Evolutionary conservation across 768 basidiomycete species (phyloP).

Genomic region (Lenzites betulinus): DNA sequence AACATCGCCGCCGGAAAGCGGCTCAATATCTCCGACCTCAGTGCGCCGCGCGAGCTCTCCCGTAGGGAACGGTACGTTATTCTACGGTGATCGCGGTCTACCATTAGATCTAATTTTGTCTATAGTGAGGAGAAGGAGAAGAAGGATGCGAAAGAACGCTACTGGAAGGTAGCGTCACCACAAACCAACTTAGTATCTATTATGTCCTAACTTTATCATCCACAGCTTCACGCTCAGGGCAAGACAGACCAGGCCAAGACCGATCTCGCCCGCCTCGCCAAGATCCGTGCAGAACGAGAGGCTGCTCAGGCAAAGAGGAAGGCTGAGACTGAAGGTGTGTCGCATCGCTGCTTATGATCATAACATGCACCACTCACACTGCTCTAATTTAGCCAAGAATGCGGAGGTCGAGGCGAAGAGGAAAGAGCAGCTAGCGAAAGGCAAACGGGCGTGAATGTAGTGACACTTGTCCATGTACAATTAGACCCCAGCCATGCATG

Average conservation of each 20-base stretch:
- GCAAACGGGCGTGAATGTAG: slow-evolving; percentile 16
- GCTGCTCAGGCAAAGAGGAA: slow-evolving; percentile 85
- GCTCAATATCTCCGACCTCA: slow-evolving; percentile 75
- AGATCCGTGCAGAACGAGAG: slow-evolving; percentile 87
- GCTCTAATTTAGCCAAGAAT: slow-evolving; percentile 52
- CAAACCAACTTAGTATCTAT: not conserved
- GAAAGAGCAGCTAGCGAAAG: slow-evolving; percentile 32
- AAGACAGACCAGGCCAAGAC: slow-evolving; percentile 91
- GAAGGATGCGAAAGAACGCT: slow-evolving; percentile 82
- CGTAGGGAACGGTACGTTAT: slow-evolving; percentile 62
- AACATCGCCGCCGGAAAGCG: slow-evolving; percentile 71
- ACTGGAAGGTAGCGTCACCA: slow-evolving; percentile 69
- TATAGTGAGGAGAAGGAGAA: slow-evolving; percentile 89
- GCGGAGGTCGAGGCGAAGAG: slow-evolving; percentile 65
- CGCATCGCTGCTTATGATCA: not conserved
- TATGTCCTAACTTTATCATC: not conserved
- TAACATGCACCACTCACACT: not conserved
- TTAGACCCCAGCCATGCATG: slow-evolving; percentile 1
- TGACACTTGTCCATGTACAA: not conserved
- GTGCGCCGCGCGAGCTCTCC: slow-evolving; percentile 58
- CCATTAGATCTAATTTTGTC: not conserved
- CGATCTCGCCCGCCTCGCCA: slow-evolving; percentile 83
- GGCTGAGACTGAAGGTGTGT: slow-evolving; percentile 81
- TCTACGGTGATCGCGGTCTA: not conserved
- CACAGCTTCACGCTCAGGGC: slow-evolving; percentile 69